Evolutionary conservation across 805 yeast genomes (phyloP).

Genomic region (Saturnispora dispora): DNA sequence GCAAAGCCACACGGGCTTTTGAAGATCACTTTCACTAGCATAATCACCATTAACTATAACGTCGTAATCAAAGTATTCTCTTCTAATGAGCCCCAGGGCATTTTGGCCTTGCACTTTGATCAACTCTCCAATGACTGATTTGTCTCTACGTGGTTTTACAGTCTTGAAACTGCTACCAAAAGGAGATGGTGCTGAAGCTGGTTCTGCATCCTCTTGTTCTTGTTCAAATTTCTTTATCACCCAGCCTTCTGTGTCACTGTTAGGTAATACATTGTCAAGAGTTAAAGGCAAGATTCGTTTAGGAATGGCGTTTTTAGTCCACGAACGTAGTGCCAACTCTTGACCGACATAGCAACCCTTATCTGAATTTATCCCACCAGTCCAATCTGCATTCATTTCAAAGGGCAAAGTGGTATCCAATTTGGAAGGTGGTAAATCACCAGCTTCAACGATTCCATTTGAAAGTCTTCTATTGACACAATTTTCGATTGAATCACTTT

Average conservation of each 20-base stretch:
- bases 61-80: constrained; percentile 27
- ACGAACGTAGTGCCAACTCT: constrained; percentile 85
- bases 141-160: constrained; percentile 14
- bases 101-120: constrained; percentile 46
- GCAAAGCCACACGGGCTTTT: constrained; percentile 2
- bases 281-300: constrained; percentile 72
- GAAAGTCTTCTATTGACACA: constrained; percentile 25
- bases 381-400: constrained; percentile 73
- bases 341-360: constrained; percentile 98
- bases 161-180: constrained; percentile 5
- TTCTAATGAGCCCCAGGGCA: constrained; percentile 56
- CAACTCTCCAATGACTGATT: constrained; percentile 51
- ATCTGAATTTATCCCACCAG: constrained; percentile 72
- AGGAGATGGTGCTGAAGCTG: constrained; percentile 3
- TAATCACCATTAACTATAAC: constrained; percentile 2
- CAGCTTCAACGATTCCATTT: constrained; percentile 47
- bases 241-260: constrained; percentile 9
- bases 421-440: constrained; percentile 33
- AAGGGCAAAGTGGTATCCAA: constrained; percentile 56
- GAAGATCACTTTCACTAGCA: not conserved
- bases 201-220: not conserved
- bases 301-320: constrained; percentile 72
- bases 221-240: constrained; percentile 1
- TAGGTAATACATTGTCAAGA: constrained; percentile 19
- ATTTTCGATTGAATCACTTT: not conserved